These are phyloP conservation scores for Piromyces sp. DNA, from an alignment of 192 early-diverging fungal genomes.

Conservation along the genomic window DNA sequence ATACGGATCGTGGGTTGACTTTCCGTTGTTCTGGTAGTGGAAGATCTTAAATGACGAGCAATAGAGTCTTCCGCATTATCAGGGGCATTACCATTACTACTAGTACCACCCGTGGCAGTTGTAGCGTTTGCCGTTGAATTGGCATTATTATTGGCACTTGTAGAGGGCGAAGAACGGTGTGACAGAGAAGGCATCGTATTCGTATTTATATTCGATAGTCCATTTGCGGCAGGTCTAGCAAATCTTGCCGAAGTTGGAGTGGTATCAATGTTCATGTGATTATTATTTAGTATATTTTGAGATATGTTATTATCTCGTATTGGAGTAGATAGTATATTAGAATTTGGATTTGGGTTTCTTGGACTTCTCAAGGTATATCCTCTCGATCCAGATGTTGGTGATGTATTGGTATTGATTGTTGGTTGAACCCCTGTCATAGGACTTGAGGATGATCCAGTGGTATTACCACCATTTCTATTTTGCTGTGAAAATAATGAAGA, in stretches of 20 bases:
- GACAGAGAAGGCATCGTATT: not conserved
- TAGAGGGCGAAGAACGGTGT: too few species aligned
- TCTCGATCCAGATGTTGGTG: not conserved
- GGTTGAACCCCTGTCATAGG: too few species aligned
- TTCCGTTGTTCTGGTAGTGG: not conserved
- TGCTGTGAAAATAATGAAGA: too few species aligned
- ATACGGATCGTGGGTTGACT: conserved; percentile 25
- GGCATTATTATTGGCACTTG: not conserved
- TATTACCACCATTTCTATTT: too few species aligned
- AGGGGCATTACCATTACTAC: not conserved
- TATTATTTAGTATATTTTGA: too few species aligned
- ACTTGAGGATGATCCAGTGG: not conserved
- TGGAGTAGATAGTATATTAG: not conserved
- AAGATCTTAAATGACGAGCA: not conserved
- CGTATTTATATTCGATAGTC: not conserved
- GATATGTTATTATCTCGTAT: not conserved
- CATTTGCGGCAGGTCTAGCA: not conserved
- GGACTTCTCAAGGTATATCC: not conserved
- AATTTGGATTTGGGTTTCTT: not conserved
- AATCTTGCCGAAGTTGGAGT: not conserved
- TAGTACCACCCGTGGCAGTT: too few species aligned
- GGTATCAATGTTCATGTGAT: not conserved
- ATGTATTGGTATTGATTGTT: not conserved
- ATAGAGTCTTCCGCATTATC: not conserved
- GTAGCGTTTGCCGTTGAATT: too few species aligned